phyloP scores from a whole-genome alignment of 768 basidiomycete genomes.

The Gloeopeniophorella convolvens region DNA sequence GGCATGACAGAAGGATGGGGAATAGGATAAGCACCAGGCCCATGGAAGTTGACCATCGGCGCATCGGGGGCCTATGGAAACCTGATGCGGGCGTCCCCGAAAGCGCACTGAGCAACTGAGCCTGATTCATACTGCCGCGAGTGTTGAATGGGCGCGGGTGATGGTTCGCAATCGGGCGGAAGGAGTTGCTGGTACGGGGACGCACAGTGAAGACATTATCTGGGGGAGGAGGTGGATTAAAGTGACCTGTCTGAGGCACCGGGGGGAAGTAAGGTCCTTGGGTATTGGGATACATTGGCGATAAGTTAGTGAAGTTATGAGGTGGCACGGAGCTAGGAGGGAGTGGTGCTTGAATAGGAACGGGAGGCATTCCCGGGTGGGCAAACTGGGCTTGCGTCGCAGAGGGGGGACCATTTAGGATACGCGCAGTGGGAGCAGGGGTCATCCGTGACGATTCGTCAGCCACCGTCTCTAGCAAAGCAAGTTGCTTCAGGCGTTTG shows the following conservation, averaged over 20 bases:
- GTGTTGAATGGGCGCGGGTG: constrained; percentile 17
- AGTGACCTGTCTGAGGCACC: constrained; percentile 15
- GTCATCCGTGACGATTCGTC: constrained; percentile 67
- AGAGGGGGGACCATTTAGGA: background rate
- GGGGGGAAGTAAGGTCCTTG: constrained; percentile 14
- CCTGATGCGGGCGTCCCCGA: constrained; percentile 28
- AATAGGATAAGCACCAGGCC: background rate
- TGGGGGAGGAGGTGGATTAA: constrained; percentile 9
- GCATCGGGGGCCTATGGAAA: constrained; percentile 6
- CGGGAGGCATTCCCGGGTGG: background rate
- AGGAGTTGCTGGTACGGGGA: constrained; percentile 32
- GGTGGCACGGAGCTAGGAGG: constrained; percentile 15
- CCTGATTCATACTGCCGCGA: constrained; percentile 47
- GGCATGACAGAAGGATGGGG: constrained; percentile 8
- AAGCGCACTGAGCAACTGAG: constrained; percentile 41
- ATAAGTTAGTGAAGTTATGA: constrained; percentile 21
- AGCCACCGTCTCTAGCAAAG: constrained; percentile 63
- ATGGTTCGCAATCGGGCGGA: constrained; percentile 23
- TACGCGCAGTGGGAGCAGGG: constrained; percentile 24
- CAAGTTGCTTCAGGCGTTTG: constrained; percentile 62
- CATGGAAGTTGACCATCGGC: constrained; percentile 1
- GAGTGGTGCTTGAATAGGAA: constrained; percentile 2
- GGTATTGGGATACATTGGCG: constrained; percentile 22
- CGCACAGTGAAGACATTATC: constrained; percentile 30
- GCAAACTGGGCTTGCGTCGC: background rate